These are phyloP conservation scores for Acanthamoeba rhysodes DNA, from an alignment of 208 protist genomes.

Conservation along the genomic window DNA sequence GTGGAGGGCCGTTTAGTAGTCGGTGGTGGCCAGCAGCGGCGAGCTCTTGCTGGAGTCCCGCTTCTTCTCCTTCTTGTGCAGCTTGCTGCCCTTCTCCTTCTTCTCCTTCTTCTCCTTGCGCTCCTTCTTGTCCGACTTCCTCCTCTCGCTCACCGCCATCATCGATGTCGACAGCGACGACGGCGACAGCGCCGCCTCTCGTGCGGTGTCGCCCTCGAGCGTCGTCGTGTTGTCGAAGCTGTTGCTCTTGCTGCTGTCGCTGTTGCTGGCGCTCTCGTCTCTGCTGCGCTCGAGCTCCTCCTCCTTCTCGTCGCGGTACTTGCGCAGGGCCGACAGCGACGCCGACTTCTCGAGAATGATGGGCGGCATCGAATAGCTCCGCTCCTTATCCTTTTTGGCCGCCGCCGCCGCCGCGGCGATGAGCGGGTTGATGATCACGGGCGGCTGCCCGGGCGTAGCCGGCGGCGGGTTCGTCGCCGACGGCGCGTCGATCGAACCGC, in stretches of 20 bases:
- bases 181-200: not conserved
- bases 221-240: constrained; percentile 1
- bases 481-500: constrained; percentile 16
- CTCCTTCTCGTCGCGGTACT: constrained; percentile 25
- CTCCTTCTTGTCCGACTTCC: constrained; percentile 7
- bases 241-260: not conserved
- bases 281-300: not conserved
- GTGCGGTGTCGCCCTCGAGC: not conserved
- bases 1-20: not conserved
- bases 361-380: constrained; percentile 56
- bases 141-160: constrained; percentile 2
- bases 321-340: constrained; percentile 37
- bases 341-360: constrained; percentile 61
- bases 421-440: not conserved
- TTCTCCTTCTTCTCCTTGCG: not conserved
- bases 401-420: constrained; percentile 1
- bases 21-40: not conserved
- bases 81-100: not conserved
- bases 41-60: not conserved
- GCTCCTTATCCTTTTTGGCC: constrained; percentile 37
- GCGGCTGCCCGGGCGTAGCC: not conserved
- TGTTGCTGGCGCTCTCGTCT: not conserved
- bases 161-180: constrained; percentile 13
- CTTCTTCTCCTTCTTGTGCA: constrained; percentile 42
- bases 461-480: not conserved